Evolutionary conservation across 164 flowering plant species (phyloP), one percentile per base, ranked within the genome.

Genomic region (Euptelea pleiosperma): DNA sequence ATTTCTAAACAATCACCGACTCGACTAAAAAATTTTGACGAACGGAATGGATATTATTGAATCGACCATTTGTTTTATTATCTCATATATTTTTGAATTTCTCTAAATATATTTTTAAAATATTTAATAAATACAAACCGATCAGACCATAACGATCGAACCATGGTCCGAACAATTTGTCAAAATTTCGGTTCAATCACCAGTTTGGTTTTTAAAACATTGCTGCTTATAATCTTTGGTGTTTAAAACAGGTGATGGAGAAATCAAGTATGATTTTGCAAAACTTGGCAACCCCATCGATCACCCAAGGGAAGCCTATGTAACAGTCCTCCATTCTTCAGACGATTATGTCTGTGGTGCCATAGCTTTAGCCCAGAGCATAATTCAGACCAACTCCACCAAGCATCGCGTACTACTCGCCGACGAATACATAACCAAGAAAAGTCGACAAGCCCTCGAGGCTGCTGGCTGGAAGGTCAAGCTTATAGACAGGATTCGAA

Each of bases 291-390:
- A 50, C 11, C 51, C 63, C 10, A 43, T 39, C 24, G 26, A 64
- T 24, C 57, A 58, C 6, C 63, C 57, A n/a, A 79, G 69, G 55
- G 80, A 73, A 53, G 96, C 98, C 45, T 89, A 87, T 62, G 96
- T 68, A 8, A 89, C 98, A 6, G 53, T 89, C 5, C 88, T 87
- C 26, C 98, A 89, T 56, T 85, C 96, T 0, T 83, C 91, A 11
- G 91, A 89, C 58, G 70, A 71, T 4, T 89, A 91, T 56, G 89
- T 85, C 0, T 89, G 96, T 55, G 96, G 92, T 1, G 93, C 92
- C 47, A 84, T 89, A 42, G 84, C 83, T 16, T 61, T 87, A 29
- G 98, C 95, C 3, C 95, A 82, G 43, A 91, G 95, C 90, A 72
- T 91, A 43, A 55, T 60, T 12, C 81, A 19, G 29, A 70, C 84